phyloP scores from a whole-genome alignment of 768 basidiomycete species.

The Russula ochroleuca region DNA sequence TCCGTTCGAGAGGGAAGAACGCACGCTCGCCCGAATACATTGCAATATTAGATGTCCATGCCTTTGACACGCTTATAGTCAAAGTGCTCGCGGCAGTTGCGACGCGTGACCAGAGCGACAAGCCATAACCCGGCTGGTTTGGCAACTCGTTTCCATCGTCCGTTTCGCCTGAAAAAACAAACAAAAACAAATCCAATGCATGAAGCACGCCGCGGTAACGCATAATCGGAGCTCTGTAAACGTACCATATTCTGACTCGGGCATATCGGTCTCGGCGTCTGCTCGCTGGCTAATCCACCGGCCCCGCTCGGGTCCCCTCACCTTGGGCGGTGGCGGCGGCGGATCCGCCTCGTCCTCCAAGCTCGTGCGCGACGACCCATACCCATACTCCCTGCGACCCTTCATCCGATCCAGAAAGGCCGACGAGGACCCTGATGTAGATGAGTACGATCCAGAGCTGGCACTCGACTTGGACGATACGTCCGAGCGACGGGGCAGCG shows the following conservation, averaged over 20 bases:
- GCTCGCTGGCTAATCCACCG: slow-evolving; percentile 3
- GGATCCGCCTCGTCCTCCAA: slow-evolving; percentile 39
- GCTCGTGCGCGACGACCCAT: slow-evolving; percentile 39
- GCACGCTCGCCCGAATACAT: slow-evolving; percentile 24
- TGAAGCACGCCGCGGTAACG: slow-evolving; percentile 19
- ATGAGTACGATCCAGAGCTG: slow-evolving; percentile 33
- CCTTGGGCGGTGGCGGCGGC: background rate
- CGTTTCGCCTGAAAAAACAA: slow-evolving; percentile 1
- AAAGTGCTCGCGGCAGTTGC: slow-evolving; percentile 50
- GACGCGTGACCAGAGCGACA: slow-evolving; percentile 53
- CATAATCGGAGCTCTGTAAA: background rate
- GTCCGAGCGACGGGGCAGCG: slow-evolving; percentile 19
- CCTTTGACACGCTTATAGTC: slow-evolving; percentile 54
- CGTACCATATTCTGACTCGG: slow-evolving; percentile 11
- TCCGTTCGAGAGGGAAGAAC: background rate
- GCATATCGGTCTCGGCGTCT: background rate
- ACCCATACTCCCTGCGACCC: slow-evolving; percentile 30
- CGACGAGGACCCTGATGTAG: slow-evolving; percentile 27
- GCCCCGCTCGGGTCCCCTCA: background rate
- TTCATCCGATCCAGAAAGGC: slow-evolving; percentile 41
- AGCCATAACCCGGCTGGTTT: slow-evolving; percentile 37
- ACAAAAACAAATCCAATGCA: background rate
- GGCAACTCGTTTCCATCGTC: slow-evolving; percentile 4
- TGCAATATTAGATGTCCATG: slow-evolving; percentile 40
- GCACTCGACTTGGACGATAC: slow-evolving; percentile 25